Evolutionary conservation across 306 rosid genomes (phyloP).

Genomic region (Sophora flavescens): DNA sequence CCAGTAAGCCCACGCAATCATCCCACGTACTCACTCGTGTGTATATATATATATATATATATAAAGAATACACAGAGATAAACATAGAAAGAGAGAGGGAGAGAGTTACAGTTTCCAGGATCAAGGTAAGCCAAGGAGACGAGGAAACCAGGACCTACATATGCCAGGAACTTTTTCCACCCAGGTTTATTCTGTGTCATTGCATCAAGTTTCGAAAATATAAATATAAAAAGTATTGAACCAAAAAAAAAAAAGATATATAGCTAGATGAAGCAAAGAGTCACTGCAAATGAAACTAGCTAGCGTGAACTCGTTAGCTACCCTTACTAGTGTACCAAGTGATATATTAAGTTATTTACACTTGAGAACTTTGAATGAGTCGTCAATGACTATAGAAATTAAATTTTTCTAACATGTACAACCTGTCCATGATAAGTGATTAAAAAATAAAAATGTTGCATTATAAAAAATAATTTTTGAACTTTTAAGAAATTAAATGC

Average conservation of each 20-base stretch:
- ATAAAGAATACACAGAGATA: not conserved
- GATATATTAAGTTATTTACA: no score
- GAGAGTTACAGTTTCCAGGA: conserved; percentile 76
- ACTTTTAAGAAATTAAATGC: no score
- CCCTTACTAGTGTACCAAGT: not conserved
- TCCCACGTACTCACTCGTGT: not conserved
- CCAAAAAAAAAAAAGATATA: no score
- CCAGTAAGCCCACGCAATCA: not conserved
- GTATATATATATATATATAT: no score
- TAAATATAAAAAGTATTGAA: no score
- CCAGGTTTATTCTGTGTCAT: conserved; percentile 54
- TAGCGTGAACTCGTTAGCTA: not conserved
- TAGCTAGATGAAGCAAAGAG: not conserved
- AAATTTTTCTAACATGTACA: no score
- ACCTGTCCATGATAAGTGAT: no score
- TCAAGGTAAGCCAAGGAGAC: conserved; percentile 95
- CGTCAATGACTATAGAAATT: no score
- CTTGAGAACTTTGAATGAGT: no score
- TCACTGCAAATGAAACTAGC: not conserved
- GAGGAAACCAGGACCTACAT: conserved; percentile 87
- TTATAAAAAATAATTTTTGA: no score
- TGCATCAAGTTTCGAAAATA: conserved; percentile 4
- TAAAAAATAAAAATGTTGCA: no score
- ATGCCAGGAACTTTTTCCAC: conserved; percentile 72
- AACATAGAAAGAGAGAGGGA: not conserved